These are phyloP conservation scores for Orbilia ellipsospora DNA, from an alignment of 2,329 filamentous ascomycete species.

Conservation along the genomic window DNA sequence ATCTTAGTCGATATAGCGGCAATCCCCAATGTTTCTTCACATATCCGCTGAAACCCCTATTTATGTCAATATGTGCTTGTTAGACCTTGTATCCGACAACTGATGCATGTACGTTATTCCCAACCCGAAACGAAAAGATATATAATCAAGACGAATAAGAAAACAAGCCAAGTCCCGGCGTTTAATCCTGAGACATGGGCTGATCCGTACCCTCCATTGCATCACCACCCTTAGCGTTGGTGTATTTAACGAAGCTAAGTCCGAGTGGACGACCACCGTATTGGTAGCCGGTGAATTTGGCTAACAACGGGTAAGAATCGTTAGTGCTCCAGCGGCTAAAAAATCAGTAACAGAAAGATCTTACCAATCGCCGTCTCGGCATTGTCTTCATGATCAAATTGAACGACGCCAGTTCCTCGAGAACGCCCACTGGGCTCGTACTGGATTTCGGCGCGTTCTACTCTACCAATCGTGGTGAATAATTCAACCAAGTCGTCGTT, in stretches of 20 bases:
- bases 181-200: slow-evolving; percentile 94
- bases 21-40: slow-evolving; percentile 19
- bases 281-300: slow-evolving; percentile 97
- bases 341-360: slow-evolving; percentile 57
- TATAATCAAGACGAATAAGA: slow-evolving; percentile 2
- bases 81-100: slow-evolving; percentile 38
- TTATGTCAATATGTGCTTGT: slow-evolving; percentile 23
- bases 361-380: slow-evolving; percentile 87
- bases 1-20: neutral
- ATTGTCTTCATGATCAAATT: slow-evolving; percentile 84
- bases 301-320: slow-evolving; percentile 61
- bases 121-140: slow-evolving; percentile 9
- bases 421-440: slow-evolving; percentile 97
- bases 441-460: slow-evolving; percentile 98
- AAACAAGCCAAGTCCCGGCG: slow-evolving; percentile 75
- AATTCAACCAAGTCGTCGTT: slow-evolving; percentile 97
- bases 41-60: slow-evolving; percentile 42
- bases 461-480: slow-evolving; percentile 97
- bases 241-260: slow-evolving; percentile 92
- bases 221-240: slow-evolving; percentile 74
- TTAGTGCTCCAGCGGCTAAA: slow-evolving; percentile 54
- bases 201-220: slow-evolving; percentile 85
- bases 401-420: slow-evolving; percentile 93
- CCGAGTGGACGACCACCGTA: slow-evolving; percentile 95
- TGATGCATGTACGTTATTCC: neutral